Conservation (phyloP, 371 early-diverging fungal genomes). For the Blakeslea trispora region DNA sequence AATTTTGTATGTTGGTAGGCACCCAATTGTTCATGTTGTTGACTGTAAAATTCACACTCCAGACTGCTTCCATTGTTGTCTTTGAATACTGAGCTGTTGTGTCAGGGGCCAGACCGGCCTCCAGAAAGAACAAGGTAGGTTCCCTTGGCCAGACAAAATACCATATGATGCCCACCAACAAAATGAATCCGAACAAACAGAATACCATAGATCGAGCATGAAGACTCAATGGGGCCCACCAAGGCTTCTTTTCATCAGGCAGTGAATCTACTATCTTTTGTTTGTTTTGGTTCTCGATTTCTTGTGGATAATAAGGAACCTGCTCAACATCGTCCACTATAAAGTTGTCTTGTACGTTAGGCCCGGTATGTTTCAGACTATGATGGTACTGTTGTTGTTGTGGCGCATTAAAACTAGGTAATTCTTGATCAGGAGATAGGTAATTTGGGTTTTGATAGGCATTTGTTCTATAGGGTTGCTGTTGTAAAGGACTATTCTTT, state of each 20-base stretch:
- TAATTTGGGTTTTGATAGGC: too few relatives aligned
- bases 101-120: slow-evolving; percentile 16
- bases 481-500: slow-evolving; percentile 15
- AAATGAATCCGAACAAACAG: slow-evolving; percentile 28
- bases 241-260: slow-evolving; percentile 26
- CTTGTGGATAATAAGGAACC: not conserved
- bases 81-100: slow-evolving; percentile 10
- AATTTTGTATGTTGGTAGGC: slow-evolving; percentile 26
- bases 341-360: slow-evolving; percentile 43
- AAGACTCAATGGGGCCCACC: slow-evolving; percentile 25
- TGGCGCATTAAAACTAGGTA: slow-evolving; percentile 38
- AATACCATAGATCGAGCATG: slow-evolving; percentile 29
- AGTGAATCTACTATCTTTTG: slow-evolving; percentile 12
- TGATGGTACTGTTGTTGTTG: slow-evolving; percentile 6
- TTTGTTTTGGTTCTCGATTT: not conserved
- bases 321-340: slow-evolving; percentile 44
- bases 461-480: too few relatives aligned
- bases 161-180: slow-evolving; percentile 32
- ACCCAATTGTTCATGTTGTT: slow-evolving; percentile 32
- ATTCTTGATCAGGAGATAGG: slow-evolving; percentile 43
- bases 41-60: slow-evolving; percentile 36
- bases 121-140: slow-evolving; percentile 25
- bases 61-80: slow-evolving; percentile 19
- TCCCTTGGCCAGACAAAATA: slow-evolving; percentile 51
- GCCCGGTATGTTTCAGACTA: slow-evolving; percentile 32